A percentile compares a stretch with the other conserved stretches of the same genome.
These are phyloP conservation scores for Mixia osmundae DNA, from an alignment of 1,284 basidiomycete species.

Conservation along the genomic window DNA sequence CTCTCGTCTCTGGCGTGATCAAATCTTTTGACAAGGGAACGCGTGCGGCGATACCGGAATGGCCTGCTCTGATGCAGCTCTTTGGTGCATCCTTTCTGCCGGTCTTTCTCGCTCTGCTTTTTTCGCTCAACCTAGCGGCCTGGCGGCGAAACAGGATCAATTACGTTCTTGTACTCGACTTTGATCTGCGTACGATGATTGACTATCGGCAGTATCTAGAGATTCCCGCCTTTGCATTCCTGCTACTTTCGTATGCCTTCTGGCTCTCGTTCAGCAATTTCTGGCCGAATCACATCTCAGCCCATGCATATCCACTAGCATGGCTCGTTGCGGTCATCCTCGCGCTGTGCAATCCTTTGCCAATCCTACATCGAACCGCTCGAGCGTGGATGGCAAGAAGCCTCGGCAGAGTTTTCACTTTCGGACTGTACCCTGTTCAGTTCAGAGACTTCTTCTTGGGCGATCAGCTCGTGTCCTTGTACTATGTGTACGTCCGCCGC, in stretches of 20 bases:
- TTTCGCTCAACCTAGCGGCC: slow-evolving; percentile 53
- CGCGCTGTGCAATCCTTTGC: slow-evolving; percentile 52
- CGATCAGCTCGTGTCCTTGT: no score
- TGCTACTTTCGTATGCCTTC: slow-evolving; percentile 55
- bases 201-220: slow-evolving; percentile 61
- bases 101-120: slow-evolving; percentile 45
- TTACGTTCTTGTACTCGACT: slow-evolving; percentile 74
- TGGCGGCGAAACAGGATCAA: slow-evolving; percentile 61
- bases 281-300: slow-evolving; percentile 11
- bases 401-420: slow-evolving; percentile 31
- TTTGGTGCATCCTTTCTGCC: slow-evolving; percentile 56
- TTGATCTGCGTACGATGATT: slow-evolving; percentile 46
- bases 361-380: slow-evolving; percentile 36
- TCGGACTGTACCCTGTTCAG: slow-evolving; percentile 51
- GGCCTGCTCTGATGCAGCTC: slow-evolving; percentile 48
- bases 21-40: slow-evolving; percentile 37
- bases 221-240: slow-evolving; percentile 53
- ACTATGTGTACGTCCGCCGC: no score
- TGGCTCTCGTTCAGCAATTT: slow-evolving; percentile 39
- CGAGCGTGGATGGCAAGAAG: slow-evolving; percentile 57
- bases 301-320: slow-evolving; percentile 44
- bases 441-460: slow-evolving; percentile 51
- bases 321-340: slow-evolving; percentile 46
- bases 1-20: slow-evolving; percentile 42
- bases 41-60: slow-evolving; percentile 36